Percentiles rank a stretch among this genome's conserved stretches.
Conservation (phyloP, 2,329 filamentous ascomycete species). For the Dothideomycetidae sp. region DNA sequence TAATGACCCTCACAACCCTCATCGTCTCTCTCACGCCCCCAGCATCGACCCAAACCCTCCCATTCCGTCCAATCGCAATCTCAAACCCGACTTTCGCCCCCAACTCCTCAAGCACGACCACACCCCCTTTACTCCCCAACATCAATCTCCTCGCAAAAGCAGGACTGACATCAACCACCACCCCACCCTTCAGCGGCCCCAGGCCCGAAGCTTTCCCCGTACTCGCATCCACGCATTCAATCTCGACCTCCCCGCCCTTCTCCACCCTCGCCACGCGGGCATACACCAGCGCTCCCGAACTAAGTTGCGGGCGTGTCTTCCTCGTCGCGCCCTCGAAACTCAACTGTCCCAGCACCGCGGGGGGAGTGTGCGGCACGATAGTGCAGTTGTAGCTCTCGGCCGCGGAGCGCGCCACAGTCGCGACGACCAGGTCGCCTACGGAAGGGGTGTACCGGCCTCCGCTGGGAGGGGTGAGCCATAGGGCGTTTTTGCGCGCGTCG, state of each 20-base stretch:
- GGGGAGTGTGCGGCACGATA: constrained; percentile 49
- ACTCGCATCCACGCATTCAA: constrained; percentile 74
- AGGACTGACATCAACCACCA: constrained; percentile 68
- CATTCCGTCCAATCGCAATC: constrained; percentile 85
- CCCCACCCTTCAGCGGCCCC: constrained; percentile 70
- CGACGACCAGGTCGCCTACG: constrained; percentile 76
- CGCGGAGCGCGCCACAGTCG: constrained; percentile 62
- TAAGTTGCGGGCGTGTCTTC: constrained; percentile 74
- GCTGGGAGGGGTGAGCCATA: constrained; percentile 57
- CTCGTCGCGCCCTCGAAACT: constrained; percentile 88
- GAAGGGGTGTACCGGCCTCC: constrained; percentile 65
- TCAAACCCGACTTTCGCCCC: constrained; percentile 79
- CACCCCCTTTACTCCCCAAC: constrained; percentile 43
- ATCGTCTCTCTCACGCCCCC: constrained; percentile 59
- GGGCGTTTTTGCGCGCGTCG: constrained; percentile 58
- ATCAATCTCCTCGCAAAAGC: constrained; percentile 72
- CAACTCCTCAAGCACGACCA: constrained; percentile 67
- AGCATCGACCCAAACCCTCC: constrained; percentile 80
- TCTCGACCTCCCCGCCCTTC: constrained; percentile 73
- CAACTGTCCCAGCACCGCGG: constrained; percentile 65
- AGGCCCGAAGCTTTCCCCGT: constrained; percentile 84
- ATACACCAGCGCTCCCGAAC: constrained; percentile 67
- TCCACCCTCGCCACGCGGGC: constrained; percentile 67
- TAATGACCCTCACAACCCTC: constrained; percentile 63
- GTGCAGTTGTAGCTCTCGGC: constrained; percentile 68